Conservation (phyloP, 768 basidiomycete genomes). For the Xerocomellus intermedius region DNA sequence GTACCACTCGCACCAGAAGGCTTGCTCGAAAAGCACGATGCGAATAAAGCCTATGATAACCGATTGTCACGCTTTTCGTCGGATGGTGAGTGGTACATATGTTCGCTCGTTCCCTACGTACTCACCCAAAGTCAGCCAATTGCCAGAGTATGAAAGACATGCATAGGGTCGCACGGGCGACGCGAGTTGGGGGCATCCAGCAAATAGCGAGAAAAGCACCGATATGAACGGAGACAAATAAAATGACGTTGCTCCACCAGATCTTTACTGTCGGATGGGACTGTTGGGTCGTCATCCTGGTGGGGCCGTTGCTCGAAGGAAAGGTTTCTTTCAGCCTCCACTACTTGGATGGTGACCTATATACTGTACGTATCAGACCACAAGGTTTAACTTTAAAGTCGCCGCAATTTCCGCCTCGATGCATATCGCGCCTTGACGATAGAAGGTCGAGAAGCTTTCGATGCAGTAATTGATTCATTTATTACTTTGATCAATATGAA, state of each 20-base stretch:
- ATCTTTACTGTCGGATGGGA: neutral
- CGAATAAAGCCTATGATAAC: conserved; percentile 11
- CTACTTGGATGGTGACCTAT: neutral
- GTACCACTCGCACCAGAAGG: neutral
- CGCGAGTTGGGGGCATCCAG: neutral
- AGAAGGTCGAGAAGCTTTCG: neutral
- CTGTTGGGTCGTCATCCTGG: neutral
- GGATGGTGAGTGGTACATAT: neutral
- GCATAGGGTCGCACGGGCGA: conserved; percentile 1
- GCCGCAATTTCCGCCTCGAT: neutral
- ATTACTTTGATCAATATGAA: neutral
- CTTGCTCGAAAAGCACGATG: conserved; percentile 6
- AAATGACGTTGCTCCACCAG: conserved; percentile 5
- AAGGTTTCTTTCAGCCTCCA: neutral
- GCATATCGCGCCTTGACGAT: neutral
- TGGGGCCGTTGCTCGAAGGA: neutral
- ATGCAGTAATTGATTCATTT: neutral
- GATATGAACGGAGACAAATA: conserved; percentile 5
- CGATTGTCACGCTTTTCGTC: conserved; percentile 8
- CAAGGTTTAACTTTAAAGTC: neutral
- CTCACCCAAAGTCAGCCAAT: conserved; percentile 10
- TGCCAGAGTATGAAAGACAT: conserved; percentile 10
- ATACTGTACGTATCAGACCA: neutral
- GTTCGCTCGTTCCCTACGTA: neutral
- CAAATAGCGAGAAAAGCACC: conserved; percentile 6